Evolutionary conservation across 78 protist species (phyloP), one percentile per base, ranked within the genome.

Genomic region (Dictyostelium purpureum): DNA sequence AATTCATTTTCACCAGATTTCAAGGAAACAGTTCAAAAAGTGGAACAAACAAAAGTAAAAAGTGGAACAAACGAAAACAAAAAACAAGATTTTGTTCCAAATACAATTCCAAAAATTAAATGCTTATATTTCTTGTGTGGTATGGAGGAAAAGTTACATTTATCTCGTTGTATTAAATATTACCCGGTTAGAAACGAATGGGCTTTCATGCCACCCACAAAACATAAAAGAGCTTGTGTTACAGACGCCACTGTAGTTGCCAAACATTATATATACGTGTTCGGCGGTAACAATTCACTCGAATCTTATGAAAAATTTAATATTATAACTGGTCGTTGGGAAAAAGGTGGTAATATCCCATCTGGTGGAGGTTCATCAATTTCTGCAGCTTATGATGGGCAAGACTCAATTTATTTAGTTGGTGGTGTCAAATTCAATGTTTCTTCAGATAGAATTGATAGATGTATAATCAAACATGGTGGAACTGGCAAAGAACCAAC

Each of bases 221-320:
- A 16, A 47, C 12, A 47, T 3, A 47, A 47, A 3, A 1, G 52
- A 14, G 12, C 52, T 3, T 47, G 52, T 47, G 52, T 47, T 47
- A 47, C 52, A 14, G 52, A 47, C 12, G 52, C n/a, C n/a, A n/a
- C n/a, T 35, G 89, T 49, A 21, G 31, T 35, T 1, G 59, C 52
- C 6, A 21, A 37, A 14, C 66, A 40, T 26, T 16, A 66, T 21
- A 37, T 80, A 0, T 67, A 24, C 26, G 26, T 80, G 0, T 80
- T 80, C 37, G 89, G 89, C 12, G 89, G 89, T 21, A 67, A 67
- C 5, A 78, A 67, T 37, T n/a, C n/a, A n/a, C n/a, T n/a, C n/a
- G 57, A 63, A 3, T 66, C 89, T 2, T 67, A 28, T 4, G 89
- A 80, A 37, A 71, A 73, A 21, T 80, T 67, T 59, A 80, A 80